These are phyloP conservation scores for Bondarzewia mesenterica DNA, from an alignment of 1,284 basidiomycete species.

Conservation along the genomic window DNA sequence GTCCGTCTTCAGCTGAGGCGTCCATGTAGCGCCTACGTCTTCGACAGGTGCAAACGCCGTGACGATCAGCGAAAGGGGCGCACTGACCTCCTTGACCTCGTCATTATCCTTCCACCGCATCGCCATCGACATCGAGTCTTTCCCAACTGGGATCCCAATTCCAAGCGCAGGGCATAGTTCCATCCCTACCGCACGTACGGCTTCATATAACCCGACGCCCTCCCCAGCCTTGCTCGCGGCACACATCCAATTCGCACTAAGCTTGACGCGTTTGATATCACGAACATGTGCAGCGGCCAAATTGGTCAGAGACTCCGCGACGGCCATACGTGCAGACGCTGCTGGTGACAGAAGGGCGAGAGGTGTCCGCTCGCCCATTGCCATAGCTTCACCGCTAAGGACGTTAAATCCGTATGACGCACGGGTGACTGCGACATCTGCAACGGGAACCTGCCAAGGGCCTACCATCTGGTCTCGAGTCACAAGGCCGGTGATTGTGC, in stretches of 20 bases:
- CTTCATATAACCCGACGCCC: conserved; percentile 86
- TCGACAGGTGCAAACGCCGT: conserved; percentile 91
- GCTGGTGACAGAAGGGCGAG: conserved; percentile 82
- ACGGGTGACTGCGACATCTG: conserved; percentile 94
- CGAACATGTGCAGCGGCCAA: conserved; percentile 73
- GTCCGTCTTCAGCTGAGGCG: conserved; percentile 77
- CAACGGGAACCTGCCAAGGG: conserved; percentile 96
- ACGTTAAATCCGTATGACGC: conserved; percentile 91
- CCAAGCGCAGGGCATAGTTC: conserved; percentile 94
- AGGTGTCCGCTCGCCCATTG: conserved; percentile 95
- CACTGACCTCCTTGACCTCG: conserved; percentile 74
- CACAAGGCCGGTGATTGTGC: conserved; percentile 90
- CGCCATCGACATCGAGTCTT: conserved; percentile 99
- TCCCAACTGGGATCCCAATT: conserved; percentile 93
- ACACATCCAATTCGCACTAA: conserved; percentile 99
- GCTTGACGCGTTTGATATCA: conserved; percentile 73
- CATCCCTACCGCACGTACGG: conserved; percentile 88
- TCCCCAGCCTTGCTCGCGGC: conserved; percentile 89
- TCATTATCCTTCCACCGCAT: conserved; percentile 78
- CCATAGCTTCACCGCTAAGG: conserved; percentile 89
- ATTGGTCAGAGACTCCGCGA: conserved; percentile 92
- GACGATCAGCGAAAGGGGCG: conserved; percentile 88
- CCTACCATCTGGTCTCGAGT: conserved; percentile 98
- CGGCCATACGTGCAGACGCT: conserved; percentile 92
- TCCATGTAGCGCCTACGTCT: conserved; percentile 84